Evolutionary conservation across 306 rosid genomes (phyloP), one percentile per base, ranked within the genome.

Genomic region (Erythrophleum fordii): DNA sequence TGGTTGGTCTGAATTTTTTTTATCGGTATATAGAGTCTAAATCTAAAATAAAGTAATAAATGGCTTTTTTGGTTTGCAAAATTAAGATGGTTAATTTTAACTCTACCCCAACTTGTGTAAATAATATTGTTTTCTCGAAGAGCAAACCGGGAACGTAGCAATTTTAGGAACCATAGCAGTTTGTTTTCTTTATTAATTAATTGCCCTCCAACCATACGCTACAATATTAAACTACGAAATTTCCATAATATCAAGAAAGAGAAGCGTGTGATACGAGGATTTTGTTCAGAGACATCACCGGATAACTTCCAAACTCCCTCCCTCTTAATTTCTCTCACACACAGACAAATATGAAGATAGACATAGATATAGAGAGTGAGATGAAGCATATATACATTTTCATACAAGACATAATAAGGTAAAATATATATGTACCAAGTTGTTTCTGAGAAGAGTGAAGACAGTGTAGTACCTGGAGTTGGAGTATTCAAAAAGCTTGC

Each of bases 401-500:
- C 17, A 66, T 9, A 3, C 9, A 66, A 39, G 23, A 61, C 68
- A 61, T 61, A 0, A 13, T 5, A 23, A 16, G 9, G 10, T 8
- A 55, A 20, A 20, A 55, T 3, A 4, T 5, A 11, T 44, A 41
- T 20, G 42, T 20, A 35, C 11, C 11, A 42, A 66, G 25, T n/a
- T 37, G 6, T 18, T 3, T 8, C 25, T 1, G 72, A 39, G 28
- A 66, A 3, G 41, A 9, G 4, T 0, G 9, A 46, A 70, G 10
- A 37, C 25, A 52, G 62, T 6, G 23, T 17, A 42, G 37, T 49
- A 84, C 87, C 85, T 80, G 68, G 85, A 76, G 73, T 26, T 84
- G 69, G 45, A 55, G 26, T 53, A 84, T n/a, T 84, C 80, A 55
- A 76, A 84, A 69, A 84, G 82, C 28, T 84, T 84, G 42, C 82